A percentile compares a stretch with the other conserved stretches of the same genome.
Conservation (phyloP, 306 rosid species). For the Cicer arietinum region DNA sequence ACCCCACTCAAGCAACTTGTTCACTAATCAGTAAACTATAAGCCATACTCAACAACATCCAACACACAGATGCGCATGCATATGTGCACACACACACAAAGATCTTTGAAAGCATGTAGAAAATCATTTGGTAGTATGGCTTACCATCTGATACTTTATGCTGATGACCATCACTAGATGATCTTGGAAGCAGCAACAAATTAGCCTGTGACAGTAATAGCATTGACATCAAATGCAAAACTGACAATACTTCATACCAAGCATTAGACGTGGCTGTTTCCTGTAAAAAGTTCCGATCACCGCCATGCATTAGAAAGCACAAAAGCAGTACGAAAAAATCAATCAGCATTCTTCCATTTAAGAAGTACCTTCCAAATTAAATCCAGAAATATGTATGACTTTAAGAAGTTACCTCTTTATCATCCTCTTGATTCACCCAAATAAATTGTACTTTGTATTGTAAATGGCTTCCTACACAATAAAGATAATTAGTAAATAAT, state of each 20-base stretch:
- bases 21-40: too few relatives aligned
- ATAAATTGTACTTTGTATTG: constrained; percentile 83
- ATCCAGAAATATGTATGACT: constrained; percentile 24
- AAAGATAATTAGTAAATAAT: constrained; percentile 41
- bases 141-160: constrained; percentile 89
- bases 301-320: constrained; percentile 1
- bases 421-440: constrained; percentile 98
- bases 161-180: constrained; percentile 84
- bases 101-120: neutral
- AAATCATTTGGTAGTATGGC: constrained; percentile 35
- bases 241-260: constrained; percentile 97
- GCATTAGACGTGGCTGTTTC: constrained; percentile 85
- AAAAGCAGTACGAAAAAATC: constrained; percentile 9
- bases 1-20: too few relatives aligned
- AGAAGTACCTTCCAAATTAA: constrained; percentile 39
- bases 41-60: too few relatives aligned
- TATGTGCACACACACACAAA: too few relatives aligned
- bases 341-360: constrained; percentile 40
- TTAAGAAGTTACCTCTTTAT: constrained; percentile 66
- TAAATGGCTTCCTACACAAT: constrained; percentile 84
- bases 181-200: constrained; percentile 94
- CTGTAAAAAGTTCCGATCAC: constrained; percentile 57
- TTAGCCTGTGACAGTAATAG: constrained; percentile 86
- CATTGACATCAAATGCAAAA: constrained; percentile 93
- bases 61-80: too few relatives aligned